Evolutionary conservation across 129 eudicot genomes (phyloP).

Genomic region (Lactuca saligna): DNA sequence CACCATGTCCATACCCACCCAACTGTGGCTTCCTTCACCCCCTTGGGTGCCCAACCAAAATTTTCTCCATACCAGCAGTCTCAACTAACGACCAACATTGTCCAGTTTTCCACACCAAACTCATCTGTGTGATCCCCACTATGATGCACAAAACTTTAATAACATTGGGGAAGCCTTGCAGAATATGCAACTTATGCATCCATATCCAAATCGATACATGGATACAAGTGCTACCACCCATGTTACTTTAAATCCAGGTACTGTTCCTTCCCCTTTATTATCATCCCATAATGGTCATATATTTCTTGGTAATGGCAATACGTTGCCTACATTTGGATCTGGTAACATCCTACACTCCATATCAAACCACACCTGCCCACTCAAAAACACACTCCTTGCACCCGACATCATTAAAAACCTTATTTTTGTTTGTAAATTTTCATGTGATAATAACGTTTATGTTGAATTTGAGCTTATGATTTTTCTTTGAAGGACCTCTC

Average conservation of each 20-base stretch:
- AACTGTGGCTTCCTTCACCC: too few relatives aligned
- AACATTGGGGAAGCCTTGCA: not conserved
- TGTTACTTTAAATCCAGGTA: not conserved
- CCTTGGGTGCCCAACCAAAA: too few relatives aligned
- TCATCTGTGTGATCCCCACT: too few relatives aligned
- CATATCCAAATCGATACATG: not conserved
- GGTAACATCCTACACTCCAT: not conserved
- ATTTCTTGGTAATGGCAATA: not conserved
- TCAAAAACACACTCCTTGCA: not conserved
- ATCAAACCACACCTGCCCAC: not conserved
- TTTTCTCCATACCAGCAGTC: too few relatives aligned
- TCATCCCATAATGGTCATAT: not conserved
- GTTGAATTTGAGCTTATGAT: too few relatives aligned
- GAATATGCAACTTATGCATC: not conserved
- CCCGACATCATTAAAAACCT: not conserved
- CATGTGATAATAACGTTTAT: too few relatives aligned
- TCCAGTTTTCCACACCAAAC: too few relatives aligned
- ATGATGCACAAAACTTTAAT: not conserved
- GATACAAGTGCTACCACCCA: not conserved
- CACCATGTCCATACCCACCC: too few relatives aligned
- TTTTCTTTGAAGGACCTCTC: too few relatives aligned
- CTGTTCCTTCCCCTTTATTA: not conserved
- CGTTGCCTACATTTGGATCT: not conserved
- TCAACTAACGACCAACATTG: too few relatives aligned
- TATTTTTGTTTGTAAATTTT: not conserved